Conservation (phyloP, 164 flowering plant genomes). For the Kalanchoe fedtschenkoi region DNA sequence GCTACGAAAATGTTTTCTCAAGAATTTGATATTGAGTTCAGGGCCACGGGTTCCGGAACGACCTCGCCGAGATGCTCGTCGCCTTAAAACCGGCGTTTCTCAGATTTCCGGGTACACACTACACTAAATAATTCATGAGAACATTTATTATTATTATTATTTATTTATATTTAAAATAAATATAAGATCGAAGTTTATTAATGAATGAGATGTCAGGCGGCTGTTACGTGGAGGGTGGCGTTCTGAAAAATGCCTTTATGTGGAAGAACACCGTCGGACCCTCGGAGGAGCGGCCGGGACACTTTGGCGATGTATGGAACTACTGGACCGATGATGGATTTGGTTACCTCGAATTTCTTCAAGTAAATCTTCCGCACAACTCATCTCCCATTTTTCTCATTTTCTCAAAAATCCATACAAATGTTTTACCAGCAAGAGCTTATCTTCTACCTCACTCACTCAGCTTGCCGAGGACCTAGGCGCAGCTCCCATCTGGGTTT, state of each 20-base stretch:
- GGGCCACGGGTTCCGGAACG: constrained; percentile 85
- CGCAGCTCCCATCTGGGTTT: constrained; percentile 75
- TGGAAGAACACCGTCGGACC: constrained; percentile 88
- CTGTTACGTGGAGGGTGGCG: constrained; percentile 80
- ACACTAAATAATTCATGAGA: no score
- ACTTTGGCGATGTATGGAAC: constrained; percentile 85
- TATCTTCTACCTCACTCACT: not conserved
- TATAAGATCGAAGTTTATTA: not conserved
- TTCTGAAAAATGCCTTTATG: constrained; percentile 85
- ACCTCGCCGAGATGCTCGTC: constrained; percentile 53
- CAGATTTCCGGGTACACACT: constrained; percentile 87
- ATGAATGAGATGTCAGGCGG: not conserved
- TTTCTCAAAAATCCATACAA: not conserved
- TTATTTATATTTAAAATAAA: no score
- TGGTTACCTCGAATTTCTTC: constrained; percentile 81
- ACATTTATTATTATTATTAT: no score
- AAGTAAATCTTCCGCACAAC: constrained; percentile 26
- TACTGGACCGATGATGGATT: constrained; percentile 98
- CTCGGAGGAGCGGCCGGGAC: constrained; percentile 96
- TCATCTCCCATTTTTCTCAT: not conserved
- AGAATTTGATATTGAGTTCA: constrained; percentile 16
- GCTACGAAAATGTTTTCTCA: not conserved
- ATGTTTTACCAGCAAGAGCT: not conserved
- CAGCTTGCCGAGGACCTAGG: constrained; percentile 84
- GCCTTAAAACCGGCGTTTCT: constrained; percentile 65